phyloP scores from a whole-genome alignment of 2,329 filamentous ascomycete species.

The Boeremia exigua region DNA sequence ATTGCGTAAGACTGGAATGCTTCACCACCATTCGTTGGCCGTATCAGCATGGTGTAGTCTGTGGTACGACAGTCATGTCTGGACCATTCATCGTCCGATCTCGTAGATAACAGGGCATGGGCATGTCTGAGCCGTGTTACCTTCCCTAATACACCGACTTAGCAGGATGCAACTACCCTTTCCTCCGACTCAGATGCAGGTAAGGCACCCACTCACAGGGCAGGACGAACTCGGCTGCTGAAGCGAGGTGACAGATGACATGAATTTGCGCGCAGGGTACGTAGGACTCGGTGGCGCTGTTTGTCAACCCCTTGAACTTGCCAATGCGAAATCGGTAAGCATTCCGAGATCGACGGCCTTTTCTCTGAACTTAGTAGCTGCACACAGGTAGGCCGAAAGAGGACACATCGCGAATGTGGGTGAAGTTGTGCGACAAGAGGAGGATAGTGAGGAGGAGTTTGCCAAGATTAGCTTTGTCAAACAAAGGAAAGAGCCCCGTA shows the following conservation, averaged over 20 bases:
- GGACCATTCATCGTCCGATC: background rate
- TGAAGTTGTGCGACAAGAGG: background rate
- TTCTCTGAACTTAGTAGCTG: background rate
- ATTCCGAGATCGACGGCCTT: background rate
- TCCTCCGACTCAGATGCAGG: background rate
- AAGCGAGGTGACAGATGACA: constrained; percentile 4
- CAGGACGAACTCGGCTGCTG: constrained; percentile 4
- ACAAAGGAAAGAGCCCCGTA: background rate
- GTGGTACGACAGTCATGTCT: constrained; percentile 6
- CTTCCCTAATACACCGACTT: background rate
- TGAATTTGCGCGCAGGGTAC: constrained; percentile 1
- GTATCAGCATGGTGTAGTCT: background rate
- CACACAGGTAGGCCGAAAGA: background rate
- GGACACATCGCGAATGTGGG: background rate
- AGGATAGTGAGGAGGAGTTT: background rate
- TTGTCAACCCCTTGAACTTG: background rate
- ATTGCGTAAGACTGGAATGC: constrained; percentile 1
- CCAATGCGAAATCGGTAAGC: background rate
- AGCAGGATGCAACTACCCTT: constrained; percentile 4
- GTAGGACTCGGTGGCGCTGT: background rate
- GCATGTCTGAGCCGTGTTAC: constrained; percentile 1
- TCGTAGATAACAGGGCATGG: background rate
- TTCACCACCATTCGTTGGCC: background rate
- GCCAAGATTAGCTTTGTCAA: background rate
- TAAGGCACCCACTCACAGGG: constrained; percentile 7